These are phyloP conservation scores for Tuctoria greenei DNA, from an alignment of 176 grass and related monocot species.

Conservation along the genomic window DNA sequence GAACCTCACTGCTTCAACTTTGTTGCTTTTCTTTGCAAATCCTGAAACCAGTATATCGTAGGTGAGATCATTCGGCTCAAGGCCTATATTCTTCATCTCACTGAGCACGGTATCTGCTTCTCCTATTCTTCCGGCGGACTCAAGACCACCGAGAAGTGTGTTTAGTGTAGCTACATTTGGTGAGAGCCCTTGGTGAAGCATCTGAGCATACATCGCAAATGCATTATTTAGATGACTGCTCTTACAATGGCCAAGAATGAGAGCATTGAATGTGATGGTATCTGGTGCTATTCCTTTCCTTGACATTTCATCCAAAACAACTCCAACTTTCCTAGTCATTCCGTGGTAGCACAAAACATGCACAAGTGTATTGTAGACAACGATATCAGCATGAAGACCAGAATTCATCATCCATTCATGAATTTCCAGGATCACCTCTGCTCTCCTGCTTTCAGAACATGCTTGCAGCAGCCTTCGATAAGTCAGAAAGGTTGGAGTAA, in stretches of 20 bases:
- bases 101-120: slow-evolving; percentile 56
- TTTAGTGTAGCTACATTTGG: slow-evolving; percentile 85
- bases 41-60: slow-evolving; percentile 89
- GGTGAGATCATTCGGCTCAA: slow-evolving; percentile 63
- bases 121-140: slow-evolving; percentile 65
- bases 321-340: slow-evolving; percentile 64
- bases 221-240: slow-evolving; percentile 63
- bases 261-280: slow-evolving; percentile 70
- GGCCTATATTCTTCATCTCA: slow-evolving; percentile 64
- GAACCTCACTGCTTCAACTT: slow-evolving; percentile 62
- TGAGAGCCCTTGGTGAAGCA: slow-evolving; percentile 52
- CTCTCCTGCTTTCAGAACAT: slow-evolving; percentile 54
- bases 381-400: slow-evolving; percentile 57
- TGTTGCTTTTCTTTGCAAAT: slow-evolving; percentile 71
- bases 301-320: slow-evolving; percentile 70
- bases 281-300: slow-evolving; percentile 63
- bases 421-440: slow-evolving; percentile 57
- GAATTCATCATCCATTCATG: slow-evolving; percentile 61
- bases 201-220: slow-evolving; percentile 65
- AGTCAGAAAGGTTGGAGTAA: slow-evolving; percentile 52
- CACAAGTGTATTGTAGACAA: slow-evolving; percentile 70
- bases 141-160: slow-evolving; percentile 80
- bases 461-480: slow-evolving; percentile 62
- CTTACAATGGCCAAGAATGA: slow-evolving; percentile 92
- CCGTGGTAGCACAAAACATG: slow-evolving; percentile 69